Evolutionary conservation across 352 stramenopile species (phyloP).

Genomic region (Phytophthora multivora): DNA sequence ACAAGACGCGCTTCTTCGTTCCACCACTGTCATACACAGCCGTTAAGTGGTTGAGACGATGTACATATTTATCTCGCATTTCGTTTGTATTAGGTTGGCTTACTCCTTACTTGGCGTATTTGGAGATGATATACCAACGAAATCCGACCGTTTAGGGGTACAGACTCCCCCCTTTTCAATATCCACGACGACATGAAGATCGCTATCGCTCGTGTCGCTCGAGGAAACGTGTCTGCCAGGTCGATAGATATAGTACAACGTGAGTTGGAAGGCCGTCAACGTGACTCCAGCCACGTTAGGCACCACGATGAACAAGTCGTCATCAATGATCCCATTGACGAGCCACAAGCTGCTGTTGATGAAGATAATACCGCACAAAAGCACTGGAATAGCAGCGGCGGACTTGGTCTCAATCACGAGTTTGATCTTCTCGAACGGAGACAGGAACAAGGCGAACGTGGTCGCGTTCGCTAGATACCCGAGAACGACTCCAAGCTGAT

Average conservation of each 20-base stretch:
- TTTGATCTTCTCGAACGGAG: slow-evolving; percentile 36
- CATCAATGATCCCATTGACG: slow-evolving; percentile 47
- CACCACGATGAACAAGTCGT: slow-evolving; percentile 52
- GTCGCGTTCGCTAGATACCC: slow-evolving; percentile 27
- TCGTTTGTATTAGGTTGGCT: too few species aligned
- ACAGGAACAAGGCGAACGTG: slow-evolving; percentile 34
- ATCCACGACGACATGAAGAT: too few species aligned
- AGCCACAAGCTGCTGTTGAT: slow-evolving; percentile 64
- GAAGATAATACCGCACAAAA: slow-evolving; percentile 48
- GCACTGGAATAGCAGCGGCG: slow-evolving; percentile 49
- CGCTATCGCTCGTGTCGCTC: too few species aligned
- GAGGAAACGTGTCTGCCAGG: not conserved
- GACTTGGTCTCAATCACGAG: slow-evolving; percentile 33
- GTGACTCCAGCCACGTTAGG: slow-evolving; percentile 42
- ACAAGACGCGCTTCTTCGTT: too few species aligned
- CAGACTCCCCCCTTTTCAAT: too few species aligned
- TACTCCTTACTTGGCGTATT: too few species aligned
- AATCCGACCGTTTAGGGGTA: too few species aligned
- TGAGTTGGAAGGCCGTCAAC: slow-evolving; percentile 45
- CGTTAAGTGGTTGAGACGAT: too few species aligned
- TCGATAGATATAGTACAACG: slow-evolving; percentile 53
- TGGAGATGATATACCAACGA: too few species aligned
- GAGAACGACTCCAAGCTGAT: slow-evolving; percentile 19
- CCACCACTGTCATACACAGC: too few species aligned
- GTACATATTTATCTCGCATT: too few species aligned